Evolutionary conservation across 108 stramenopile genomes (phyloP).

Genomic region (Chaetoceros tenuissimus): DNA sequence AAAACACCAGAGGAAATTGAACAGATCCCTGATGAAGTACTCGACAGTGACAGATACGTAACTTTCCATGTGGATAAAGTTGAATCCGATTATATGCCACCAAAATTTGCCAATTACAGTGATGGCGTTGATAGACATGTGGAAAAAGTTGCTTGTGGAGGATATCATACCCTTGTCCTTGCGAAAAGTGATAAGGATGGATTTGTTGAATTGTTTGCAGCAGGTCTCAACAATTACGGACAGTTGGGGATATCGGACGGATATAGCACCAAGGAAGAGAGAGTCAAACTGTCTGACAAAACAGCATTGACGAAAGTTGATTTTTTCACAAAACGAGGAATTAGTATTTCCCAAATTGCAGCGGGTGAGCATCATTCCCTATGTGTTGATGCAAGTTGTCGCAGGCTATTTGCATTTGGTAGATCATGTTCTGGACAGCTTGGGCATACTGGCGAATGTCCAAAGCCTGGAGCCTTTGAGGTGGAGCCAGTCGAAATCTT

Average conservation of each 20-base stretch:
- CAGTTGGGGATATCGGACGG: conserved; percentile 82
- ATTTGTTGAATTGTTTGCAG: conserved; percentile 38
- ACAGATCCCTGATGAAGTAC: background rate
- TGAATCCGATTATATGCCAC: conserved; percentile 41
- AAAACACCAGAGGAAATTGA: conserved; percentile 12
- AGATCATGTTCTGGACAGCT: conserved; percentile 82
- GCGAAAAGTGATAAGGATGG: conserved; percentile 28
- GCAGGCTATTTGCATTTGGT: conserved; percentile 61
- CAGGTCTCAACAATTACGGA: conserved; percentile 88
- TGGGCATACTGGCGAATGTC: conserved; percentile 34
- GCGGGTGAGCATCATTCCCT: conserved; percentile 74
- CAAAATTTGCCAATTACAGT: conserved; percentile 24
- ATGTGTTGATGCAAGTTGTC: conserved; percentile 50
- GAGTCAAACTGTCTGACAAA: conserved; percentile 26
- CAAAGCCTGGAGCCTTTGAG: background rate
- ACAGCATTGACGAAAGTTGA: conserved; percentile 27
- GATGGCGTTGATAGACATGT: conserved; percentile 9
- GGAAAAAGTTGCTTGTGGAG: background rate
- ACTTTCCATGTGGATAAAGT: conserved; percentile 5
- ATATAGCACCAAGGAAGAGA: conserved; percentile 13
- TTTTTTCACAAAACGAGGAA: conserved; percentile 37
- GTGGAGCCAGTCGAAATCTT: background rate
- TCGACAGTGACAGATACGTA: background rate
- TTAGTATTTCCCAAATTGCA: conserved; percentile 45
- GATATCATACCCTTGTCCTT: conserved; percentile 44